Conservation (phyloP, 2,329 filamentous ascomycete genomes). For the Rutstroemia sydowiana region DNA sequence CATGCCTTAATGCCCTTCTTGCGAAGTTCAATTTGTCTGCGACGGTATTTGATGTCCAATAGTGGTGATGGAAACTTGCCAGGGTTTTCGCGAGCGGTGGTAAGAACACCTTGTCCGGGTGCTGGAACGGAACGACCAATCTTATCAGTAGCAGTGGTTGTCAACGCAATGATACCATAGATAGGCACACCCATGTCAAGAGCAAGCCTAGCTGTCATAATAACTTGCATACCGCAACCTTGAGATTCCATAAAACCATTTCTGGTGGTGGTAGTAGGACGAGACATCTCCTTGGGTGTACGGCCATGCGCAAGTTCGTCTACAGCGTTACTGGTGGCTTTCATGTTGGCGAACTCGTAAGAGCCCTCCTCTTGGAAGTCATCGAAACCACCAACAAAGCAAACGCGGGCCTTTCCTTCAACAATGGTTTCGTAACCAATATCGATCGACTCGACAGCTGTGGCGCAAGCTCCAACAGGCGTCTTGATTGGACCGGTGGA, state of each 20-base stretch:
- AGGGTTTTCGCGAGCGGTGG: conserved; percentile 82
- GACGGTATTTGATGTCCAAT: conserved; percentile 95
- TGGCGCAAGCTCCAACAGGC: conserved; percentile 93
- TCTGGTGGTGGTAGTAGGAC: conserved; percentile 91
- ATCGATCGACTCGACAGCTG: conserved; percentile 92
- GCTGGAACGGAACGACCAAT: conserved; percentile 96
- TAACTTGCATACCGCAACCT: conserved; percentile 94
- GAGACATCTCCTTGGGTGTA: conserved; percentile 95
- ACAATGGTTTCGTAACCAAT: conserved; percentile 98
- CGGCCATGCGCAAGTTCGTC: conserved; percentile 94
- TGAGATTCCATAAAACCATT: conserved; percentile 99
- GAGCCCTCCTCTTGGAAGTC: conserved; percentile 99
- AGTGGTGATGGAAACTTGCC: conserved; percentile 93
- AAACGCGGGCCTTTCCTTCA: conserved; percentile 94
- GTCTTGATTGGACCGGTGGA: conserved; percentile 98
- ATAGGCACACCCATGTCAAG: conserved; percentile 98
- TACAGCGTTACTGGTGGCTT: conserved; percentile 95
- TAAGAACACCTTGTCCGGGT: conserved; percentile 93
- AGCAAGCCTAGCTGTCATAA: conserved; percentile 95
- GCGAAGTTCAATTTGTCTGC: conserved; percentile 87
- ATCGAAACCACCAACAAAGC: conserved; percentile 97
- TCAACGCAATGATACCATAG: conserved; percentile 87
- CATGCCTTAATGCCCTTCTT: conserved; percentile 92
- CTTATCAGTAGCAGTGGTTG: conserved; percentile 96
- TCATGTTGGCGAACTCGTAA: conserved; percentile 99